Base-by-base conservation (phyloP, 106 monocot genomes). In the Platanthera guangdongensis region DNA sequence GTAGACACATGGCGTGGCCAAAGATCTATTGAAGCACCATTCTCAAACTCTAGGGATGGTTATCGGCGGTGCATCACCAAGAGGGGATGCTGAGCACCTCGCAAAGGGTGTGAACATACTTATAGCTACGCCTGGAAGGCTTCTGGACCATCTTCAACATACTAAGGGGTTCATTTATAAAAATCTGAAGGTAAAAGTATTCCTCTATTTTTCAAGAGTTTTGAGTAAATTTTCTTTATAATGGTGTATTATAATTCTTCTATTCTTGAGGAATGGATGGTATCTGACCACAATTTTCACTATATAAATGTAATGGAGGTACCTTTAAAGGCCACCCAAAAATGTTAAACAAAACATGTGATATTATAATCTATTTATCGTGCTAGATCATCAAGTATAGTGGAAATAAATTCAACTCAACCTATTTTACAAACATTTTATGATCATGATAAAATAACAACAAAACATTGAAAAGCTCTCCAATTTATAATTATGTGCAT, bases 51-150 rank as follows among this genome's bases (percentile, higher is more conserved):
- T 92, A 65, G 94, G 88, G 9, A 79, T 88, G 79, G 87, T 89
- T 57, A 93, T 92, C 77, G 97, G 94, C 79, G 91, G 90, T 68
- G 78, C 83, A 52, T 74, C 75, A 14, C 78, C 88, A 81, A 85
- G 85, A 81, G 82, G 71, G 73, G 95, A 95, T 84, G 92, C 90
- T 30, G 88, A 95, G 50, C 84, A 82, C 8, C 90, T 95, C 74
- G 93, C 69, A 14, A 95, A 90, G 67, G 95, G 95, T 13, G 87
- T 88, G 57, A 95, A 95, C 78, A 57, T 95, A 46, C 69, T 95
- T 49, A 83, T 99, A 68, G 91, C 91, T 45, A 94, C 97, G 4
- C 97, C 97, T 82, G 94, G 94, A 13, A 87, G 97, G 67, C 86
- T 99, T 79, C 78, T 99, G 32, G 91, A 94, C 67, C 97, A 94